Evolutionary conservation across 1,139 yeast genomes (phyloP), one percentile per base, ranked within the genome.

Genomic region (Kluyveromyces sp.): DNA sequence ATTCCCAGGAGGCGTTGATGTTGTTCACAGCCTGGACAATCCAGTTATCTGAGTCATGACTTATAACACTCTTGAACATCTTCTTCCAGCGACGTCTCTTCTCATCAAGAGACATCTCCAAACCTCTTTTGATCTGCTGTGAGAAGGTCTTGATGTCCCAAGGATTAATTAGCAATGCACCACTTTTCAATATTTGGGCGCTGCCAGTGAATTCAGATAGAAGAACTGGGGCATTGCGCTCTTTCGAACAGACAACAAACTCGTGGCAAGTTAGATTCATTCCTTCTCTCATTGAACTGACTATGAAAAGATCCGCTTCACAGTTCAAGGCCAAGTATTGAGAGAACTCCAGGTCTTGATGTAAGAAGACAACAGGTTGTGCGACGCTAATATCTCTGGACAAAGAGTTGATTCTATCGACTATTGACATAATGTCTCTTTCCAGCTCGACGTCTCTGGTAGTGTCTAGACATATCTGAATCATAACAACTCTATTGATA

Each of bases 211-310:
- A 92, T 63, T 92, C 99, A 33, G 95, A 84, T 47, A 92, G 66
- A 46, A 92, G 74, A 52, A 92, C 72, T 0, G 97, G 96, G 0
- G 96, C 83, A 51, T 83, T 79, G 50, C 77, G 75, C 34, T 76
- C 79, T 25, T 73, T 69, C 3, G 94, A 78, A 20, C 95, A 87
- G 45, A 81, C 82, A 32, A 88, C 77, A 60, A 83, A 94, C 62
- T 92, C 98, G 59, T 94, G 98, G 56, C 96, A 88, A 0, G 98
- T 88, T 59, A 92, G 70, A 58, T 92, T 92, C 85, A 92, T 84
- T 16, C 98, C 98, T 64, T 94, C 99, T 60, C 98, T 79, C 73
- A 92, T 76, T 1, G 96, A 83, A 3, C 94, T 80, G 2, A 92
- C 96, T 30, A 85, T 80, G 61, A 92, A 92, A 2, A 78, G 72